A percentile compares a stretch with the other conserved stretches of the same genome.
Conservation (phyloP, 1,284 basidiomycete genomes). For the Vanrija sp. region DNA sequence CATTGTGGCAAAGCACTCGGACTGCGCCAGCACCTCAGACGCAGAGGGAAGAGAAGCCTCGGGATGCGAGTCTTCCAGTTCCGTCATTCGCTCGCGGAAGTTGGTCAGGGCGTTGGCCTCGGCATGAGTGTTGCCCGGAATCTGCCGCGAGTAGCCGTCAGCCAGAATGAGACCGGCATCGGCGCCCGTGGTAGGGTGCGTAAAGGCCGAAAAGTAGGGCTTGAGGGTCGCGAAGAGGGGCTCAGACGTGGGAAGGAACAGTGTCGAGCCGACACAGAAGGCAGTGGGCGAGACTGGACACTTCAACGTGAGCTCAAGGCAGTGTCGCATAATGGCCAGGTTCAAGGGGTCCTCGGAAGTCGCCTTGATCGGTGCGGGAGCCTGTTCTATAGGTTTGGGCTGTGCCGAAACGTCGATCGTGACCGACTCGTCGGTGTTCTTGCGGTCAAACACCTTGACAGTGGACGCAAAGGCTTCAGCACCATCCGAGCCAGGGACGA, state of each 20-base stretch:
- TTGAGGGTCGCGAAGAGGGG: slow-evolving; percentile 42
- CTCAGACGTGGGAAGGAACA: slow-evolving; percentile 56
- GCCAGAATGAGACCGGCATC: slow-evolving; percentile 57
- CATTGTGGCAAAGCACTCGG: slow-evolving; percentile 79
- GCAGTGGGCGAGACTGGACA: slow-evolving; percentile 60
- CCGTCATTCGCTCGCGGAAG: slow-evolving; percentile 46
- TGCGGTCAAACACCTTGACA: slow-evolving; percentile 39
- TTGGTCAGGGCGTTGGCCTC: slow-evolving; percentile 92
- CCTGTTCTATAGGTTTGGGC: slow-evolving; percentile 1
- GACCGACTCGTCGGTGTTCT: slow-evolving; percentile 45
- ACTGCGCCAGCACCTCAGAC: slow-evolving; percentile 19
- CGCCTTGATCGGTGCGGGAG: neutral
- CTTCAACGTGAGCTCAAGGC: slow-evolving; percentile 42
- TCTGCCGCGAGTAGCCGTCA: slow-evolving; percentile 86
- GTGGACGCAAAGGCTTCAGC: slow-evolving; percentile 10
- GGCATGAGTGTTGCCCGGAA: slow-evolving; percentile 93
- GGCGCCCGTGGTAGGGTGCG: slow-evolving; percentile 9
- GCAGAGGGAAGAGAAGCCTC: slow-evolving; percentile 6
- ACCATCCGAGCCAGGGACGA: slow-evolving; percentile 16
- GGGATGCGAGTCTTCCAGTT: slow-evolving; percentile 2
- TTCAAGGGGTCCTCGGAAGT: slow-evolving; percentile 32
- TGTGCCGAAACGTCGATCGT: slow-evolving; percentile 22
- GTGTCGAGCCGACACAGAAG: slow-evolving; percentile 90
- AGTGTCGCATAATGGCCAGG: slow-evolving; percentile 42
- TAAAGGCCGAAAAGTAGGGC: slow-evolving; percentile 29